phyloP scores from a whole-genome alignment of 805 yeast species.

The Lipomyces spencermartinsiae region DNA sequence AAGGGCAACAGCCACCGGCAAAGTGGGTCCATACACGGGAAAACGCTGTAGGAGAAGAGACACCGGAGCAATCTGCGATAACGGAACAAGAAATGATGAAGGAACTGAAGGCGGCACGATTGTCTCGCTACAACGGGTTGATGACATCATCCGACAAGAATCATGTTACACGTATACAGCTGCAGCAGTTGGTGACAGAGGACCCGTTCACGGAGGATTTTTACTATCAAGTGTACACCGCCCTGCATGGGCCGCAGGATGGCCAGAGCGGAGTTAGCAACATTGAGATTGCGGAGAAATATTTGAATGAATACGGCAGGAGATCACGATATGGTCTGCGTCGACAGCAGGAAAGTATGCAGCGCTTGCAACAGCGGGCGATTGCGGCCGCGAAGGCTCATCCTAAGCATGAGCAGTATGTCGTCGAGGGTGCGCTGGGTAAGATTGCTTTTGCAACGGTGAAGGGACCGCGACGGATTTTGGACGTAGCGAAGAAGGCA shows the following conservation, averaged over 20 bases:
- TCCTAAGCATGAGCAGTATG: slow-evolving; percentile 64
- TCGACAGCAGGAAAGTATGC: slow-evolving; percentile 63
- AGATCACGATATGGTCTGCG: slow-evolving; percentile 42
- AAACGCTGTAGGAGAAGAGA: slow-evolving; percentile 6
- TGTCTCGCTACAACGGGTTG: slow-evolving; percentile 83
- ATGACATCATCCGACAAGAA: slow-evolving; percentile 98
- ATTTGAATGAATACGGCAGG: slow-evolving; percentile 35
- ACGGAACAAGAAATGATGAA: slow-evolving; percentile 45
- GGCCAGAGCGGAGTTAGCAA: slow-evolving; percentile 25
- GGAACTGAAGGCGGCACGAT: slow-evolving; percentile 61
- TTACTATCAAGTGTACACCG: slow-evolving; percentile 89
- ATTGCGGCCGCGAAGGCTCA: slow-evolving; percentile 91
- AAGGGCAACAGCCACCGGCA: slow-evolving; percentile 21
- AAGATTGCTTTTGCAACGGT: slow-evolving; percentile 79
- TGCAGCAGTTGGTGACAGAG: slow-evolving; percentile 93
- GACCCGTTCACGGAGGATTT: slow-evolving; percentile 98
- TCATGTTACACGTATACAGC: slow-evolving; percentile 90
- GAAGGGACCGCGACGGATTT: slow-evolving; percentile 85
- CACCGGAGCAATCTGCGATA: slow-evolving; percentile 6
- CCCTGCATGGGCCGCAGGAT: slow-evolving; percentile 56
- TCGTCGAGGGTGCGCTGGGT: slow-evolving; percentile 86
- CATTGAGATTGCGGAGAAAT: slow-evolving; percentile 33
- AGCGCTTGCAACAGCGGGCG: slow-evolving; percentile 97
- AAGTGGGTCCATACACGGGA: background rate
- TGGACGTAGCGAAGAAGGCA: slow-evolving; percentile 53